A percentile compares a stretch with the other conserved stretches of the same genome.
These are phyloP conservation scores for Magnaporthales sp. DNA, from an alignment of 2,329 filamentous ascomycete genomes.

Conservation along the genomic window DNA sequence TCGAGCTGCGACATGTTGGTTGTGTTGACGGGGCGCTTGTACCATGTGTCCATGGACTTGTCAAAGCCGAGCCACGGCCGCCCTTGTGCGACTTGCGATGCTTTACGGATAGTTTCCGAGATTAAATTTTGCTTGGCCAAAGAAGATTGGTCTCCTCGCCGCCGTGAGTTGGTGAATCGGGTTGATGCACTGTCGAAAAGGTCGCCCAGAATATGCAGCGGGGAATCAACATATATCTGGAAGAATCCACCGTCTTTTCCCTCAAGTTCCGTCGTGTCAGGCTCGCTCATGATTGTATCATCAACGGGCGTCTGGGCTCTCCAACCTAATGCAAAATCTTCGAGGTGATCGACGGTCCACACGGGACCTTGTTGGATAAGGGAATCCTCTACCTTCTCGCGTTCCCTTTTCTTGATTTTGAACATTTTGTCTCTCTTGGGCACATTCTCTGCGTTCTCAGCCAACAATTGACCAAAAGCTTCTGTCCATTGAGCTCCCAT, in stretches of 20 bases:
- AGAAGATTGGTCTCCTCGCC: no score
- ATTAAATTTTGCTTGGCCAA: no score
- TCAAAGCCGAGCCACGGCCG: neutral
- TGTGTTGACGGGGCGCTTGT: neutral
- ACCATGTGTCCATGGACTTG: neutral
- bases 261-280: no score
- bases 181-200: neutral
- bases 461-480: neutral
- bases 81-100: neutral
- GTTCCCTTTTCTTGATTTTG: neutral
- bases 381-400: neutral
- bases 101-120: neutral
- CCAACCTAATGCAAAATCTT: neutral
- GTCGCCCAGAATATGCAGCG: neutral
- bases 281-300: no score
- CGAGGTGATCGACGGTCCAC: neutral
- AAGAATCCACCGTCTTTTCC: no score
- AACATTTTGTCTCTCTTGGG: neutral
- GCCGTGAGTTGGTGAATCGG: neutral
- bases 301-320: neutral
- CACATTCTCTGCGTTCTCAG: neutral
- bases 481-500: neutral
- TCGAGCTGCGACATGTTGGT: neutral
- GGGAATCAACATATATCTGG: no score
- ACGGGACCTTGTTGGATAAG: neutral